phyloP scores from a whole-genome alignment of 2,329 filamentous ascomycete species.

The Fusarium sp. region DNA sequence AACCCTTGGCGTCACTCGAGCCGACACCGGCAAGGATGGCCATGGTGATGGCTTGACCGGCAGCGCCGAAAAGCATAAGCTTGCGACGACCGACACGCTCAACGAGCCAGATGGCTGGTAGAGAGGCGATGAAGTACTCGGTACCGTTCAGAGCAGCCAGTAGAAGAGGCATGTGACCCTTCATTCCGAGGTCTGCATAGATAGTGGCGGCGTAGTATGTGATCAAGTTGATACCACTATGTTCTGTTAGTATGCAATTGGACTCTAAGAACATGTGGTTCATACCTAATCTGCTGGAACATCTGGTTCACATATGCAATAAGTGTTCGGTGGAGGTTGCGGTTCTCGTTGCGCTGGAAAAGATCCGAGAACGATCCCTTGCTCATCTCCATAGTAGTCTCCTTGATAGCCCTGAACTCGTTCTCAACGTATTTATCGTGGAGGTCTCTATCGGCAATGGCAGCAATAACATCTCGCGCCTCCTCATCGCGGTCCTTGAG shows the following conservation, averaged over 20 bases:
- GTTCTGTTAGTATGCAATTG: background rate
- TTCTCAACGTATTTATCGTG: conserved; percentile 69
- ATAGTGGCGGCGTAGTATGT: conserved; percentile 72
- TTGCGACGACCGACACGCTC: conserved; percentile 75
- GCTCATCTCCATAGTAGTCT: conserved; percentile 76
- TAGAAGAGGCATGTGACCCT: conserved; percentile 67
- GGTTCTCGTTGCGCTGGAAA: conserved; percentile 69
- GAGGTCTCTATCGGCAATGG: conserved; percentile 65
- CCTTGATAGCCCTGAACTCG: conserved; percentile 71
- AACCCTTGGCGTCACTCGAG: conserved; percentile 59
- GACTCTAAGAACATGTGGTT: rapidly evolving
- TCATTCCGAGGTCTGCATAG: conserved; percentile 67
- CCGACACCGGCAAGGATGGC: conserved; percentile 70
- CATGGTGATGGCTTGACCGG: conserved; percentile 73
- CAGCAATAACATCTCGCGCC: conserved; percentile 60
- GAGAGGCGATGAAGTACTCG: conserved; percentile 72
- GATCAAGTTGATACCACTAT: conserved; percentile 70
- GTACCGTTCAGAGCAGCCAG: conserved; percentile 57
- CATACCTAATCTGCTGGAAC: conserved; percentile 65
- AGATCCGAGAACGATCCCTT: conserved; percentile 70
- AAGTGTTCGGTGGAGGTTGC: conserved; percentile 68
- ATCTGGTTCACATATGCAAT: conserved; percentile 73
- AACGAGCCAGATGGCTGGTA: conserved; percentile 71
- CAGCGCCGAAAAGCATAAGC: conserved; percentile 78
- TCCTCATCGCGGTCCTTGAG: conserved; percentile 61